A percentile compares a stretch with the other conserved stretches of the same genome.
These are phyloP conservation scores for Oryza australiensis DNA, from an alignment of 176 grass and related monocot genomes.

Conservation along the genomic window DNA sequence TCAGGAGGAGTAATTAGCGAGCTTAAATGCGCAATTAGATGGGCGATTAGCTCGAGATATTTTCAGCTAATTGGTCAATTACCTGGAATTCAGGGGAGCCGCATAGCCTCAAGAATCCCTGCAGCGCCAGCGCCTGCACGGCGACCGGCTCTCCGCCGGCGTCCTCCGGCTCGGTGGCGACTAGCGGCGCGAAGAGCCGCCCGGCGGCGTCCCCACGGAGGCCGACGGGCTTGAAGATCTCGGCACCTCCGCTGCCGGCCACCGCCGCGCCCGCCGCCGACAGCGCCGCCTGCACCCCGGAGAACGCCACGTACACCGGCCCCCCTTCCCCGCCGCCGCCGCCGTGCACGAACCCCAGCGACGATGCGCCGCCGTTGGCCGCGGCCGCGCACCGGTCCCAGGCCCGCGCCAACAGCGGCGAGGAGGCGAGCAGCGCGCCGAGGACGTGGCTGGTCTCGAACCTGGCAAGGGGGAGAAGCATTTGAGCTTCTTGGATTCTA, in stretches of 20 bases:
- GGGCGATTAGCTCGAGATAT: slow-evolving; percentile 5
- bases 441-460: slow-evolving; percentile 95
- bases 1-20: slow-evolving; percentile 1
- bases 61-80: slow-evolving; percentile 23
- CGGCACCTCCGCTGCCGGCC: slow-evolving; percentile 9
- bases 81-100: slow-evolving; percentile 78
- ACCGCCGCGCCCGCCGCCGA: slow-evolving; percentile 27
- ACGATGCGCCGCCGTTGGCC: slow-evolving; percentile 22
- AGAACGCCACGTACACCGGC: slow-evolving; percentile 71
- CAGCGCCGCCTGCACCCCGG: slow-evolving; percentile 45
- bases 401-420: slow-evolving; percentile 70
- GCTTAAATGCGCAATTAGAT: slow-evolving; percentile 6
- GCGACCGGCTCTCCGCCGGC: slow-evolving; percentile 49
- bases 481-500: slow-evolving; percentile 17
- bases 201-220: slow-evolving; percentile 27
- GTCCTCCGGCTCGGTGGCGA: slow-evolving; percentile 48
- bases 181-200: slow-evolving; percentile 63
- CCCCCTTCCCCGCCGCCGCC: slow-evolving; percentile 26
- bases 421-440: slow-evolving; percentile 79
- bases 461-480: slow-evolving; percentile 42
- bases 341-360: slow-evolving; percentile 34
- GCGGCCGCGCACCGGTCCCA: slow-evolving; percentile 67
- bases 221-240: slow-evolving; percentile 42
- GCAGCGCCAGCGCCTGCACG: slow-evolving; percentile 68
- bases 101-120: slow-evolving; percentile 55